Conservation (phyloP, 345 rosid species). For the Laguncularia racemosa region DNA sequence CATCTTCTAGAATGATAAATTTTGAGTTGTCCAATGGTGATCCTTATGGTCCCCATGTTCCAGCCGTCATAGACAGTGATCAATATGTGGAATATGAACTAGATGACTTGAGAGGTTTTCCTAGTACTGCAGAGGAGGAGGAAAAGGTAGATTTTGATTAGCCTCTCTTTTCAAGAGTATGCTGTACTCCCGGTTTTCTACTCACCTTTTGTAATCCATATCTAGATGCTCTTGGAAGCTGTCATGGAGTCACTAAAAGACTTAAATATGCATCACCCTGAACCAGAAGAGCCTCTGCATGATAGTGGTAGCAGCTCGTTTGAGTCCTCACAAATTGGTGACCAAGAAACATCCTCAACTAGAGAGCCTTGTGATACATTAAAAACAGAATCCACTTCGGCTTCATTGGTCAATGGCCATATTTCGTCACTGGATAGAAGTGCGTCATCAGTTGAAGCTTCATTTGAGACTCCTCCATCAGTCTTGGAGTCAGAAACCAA, state of each 20-base stretch:
- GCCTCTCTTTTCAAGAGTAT: neutral
- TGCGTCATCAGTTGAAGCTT: slow-evolving; percentile 12
- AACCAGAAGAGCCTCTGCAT: slow-evolving; percentile 20
- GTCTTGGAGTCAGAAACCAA: slow-evolving; percentile 13
- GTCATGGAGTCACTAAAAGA: slow-evolving; percentile 64
- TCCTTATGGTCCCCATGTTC: slow-evolving; percentile 55
- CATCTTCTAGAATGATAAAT: slow-evolving; percentile 80
- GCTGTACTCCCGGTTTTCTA: neutral
- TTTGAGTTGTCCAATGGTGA: slow-evolving; percentile 63
- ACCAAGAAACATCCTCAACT: slow-evolving; percentile 6
- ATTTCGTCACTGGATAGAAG: slow-evolving; percentile 22
- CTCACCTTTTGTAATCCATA: neutral
- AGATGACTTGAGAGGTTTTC: slow-evolving; percentile 74
- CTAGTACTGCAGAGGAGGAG: slow-evolving; percentile 69
- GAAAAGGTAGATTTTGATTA: slow-evolving; percentile 48
- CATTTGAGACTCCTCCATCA: slow-evolving; percentile 16
- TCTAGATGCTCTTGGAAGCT: slow-evolving; percentile 90
- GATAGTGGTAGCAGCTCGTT: slow-evolving; percentile 16
- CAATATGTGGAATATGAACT: slow-evolving; percentile 75
- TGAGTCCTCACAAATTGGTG: slow-evolving; percentile 18
- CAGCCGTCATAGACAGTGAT: slow-evolving; percentile 52
- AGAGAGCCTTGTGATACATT: slow-evolving; percentile 17
- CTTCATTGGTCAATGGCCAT: slow-evolving; percentile 14
- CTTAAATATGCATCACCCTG: slow-evolving; percentile 27
- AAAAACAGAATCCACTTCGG: slow-evolving; percentile 26